Base-by-base conservation (phyloP, 164 flowering plant species). In the Umbilicus rupestris region DNA sequence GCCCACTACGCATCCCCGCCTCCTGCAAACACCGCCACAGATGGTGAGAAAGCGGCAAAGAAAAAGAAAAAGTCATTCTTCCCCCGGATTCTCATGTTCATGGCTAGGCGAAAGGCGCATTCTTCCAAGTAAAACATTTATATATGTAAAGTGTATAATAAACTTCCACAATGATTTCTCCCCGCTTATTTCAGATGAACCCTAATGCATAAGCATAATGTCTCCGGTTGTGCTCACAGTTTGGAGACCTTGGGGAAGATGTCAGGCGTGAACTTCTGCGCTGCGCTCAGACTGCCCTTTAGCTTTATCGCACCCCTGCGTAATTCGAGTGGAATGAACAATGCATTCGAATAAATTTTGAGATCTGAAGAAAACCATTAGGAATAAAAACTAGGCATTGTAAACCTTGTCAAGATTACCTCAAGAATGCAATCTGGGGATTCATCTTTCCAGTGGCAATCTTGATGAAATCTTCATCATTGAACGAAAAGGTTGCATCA, bases 181-280 rank as follows among this genome's bases (percentile, higher is more conserved):
- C 8, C 24, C 8, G 19, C 37, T 35, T 35, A 35, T 35, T 35
- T 35, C 37, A 35, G 37, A 28, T 3, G 30, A 52, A 52, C 11
- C 17, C 33, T 28, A 55, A 9, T 11, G 33, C 19, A 28, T 12
- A 55, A 55, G 33, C 33, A 55, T 28, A 55, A 14, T 8, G 8
- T 55, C 57, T 26, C 17, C 19, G 6, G 17, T 55, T 16, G 2
- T 9, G 47, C 73, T 92, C 86, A 92, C 85, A 95, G 62, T 85
- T 95, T 95, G 7, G 99, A 77, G 64, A 96, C 92, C 82, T 95
- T 95, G 12, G 99, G 99, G 84, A 95, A 95, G 42, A 95, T 88
- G 65, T 89, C 97, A 0, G 97, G 97, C 29, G 97, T 91, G 73
- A 95, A 95, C 69, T 95, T 95, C 83, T 85, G 93, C 7, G 99